phyloP scores from a whole-genome alignment of 2,329 filamentous ascomycete species.

The Tolypocladium sp. region DNA sequence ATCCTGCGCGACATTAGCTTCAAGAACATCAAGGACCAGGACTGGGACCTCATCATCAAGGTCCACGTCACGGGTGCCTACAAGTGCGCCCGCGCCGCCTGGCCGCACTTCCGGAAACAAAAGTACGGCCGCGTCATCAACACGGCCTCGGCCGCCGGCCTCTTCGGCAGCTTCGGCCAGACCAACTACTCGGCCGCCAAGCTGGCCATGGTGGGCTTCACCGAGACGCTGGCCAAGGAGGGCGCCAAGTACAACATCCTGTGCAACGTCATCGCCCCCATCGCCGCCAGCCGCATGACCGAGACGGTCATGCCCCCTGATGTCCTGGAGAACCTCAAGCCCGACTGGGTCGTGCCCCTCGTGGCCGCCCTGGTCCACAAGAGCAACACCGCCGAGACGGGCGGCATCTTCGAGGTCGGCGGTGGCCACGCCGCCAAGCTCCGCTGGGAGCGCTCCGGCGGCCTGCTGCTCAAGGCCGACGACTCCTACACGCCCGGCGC shows the following conservation, averaged over 20 bases:
- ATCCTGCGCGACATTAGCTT: slow-evolving; percentile 93
- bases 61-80: slow-evolving; percentile 92
- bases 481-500: slow-evolving; percentile 80
- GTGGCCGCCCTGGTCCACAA: slow-evolving; percentile 84
- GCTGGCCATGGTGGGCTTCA: slow-evolving; percentile 91
- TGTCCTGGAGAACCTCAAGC: slow-evolving; percentile 73
- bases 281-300: slow-evolving; percentile 89
- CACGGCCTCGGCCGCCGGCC: slow-evolving; percentile 88
- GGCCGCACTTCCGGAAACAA: slow-evolving; percentile 97
- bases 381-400: slow-evolving; percentile 73
- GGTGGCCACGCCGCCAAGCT: slow-evolving; percentile 89
- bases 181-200: slow-evolving; percentile 97
- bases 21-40: slow-evolving; percentile 95
- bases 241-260: slow-evolving; percentile 97
- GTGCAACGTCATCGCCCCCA: slow-evolving; percentile 88
- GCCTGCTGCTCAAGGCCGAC: slow-evolving; percentile 83
- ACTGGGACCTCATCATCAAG: slow-evolving; percentile 92
- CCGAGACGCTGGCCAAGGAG: slow-evolving; percentile 95
- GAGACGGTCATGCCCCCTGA: slow-evolving; percentile 94
- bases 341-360: slow-evolving; percentile 90
- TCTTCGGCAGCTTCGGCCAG: slow-evolving; percentile 94
- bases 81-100: slow-evolving; percentile 90
- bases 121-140: slow-evolving; percentile 97
- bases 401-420: slow-evolving; percentile 86
- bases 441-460: slow-evolving; percentile 87